Percentiles rank a stretch among this genome's conserved stretches.
Conservation (phyloP, 805 yeast species). For the Kuraishia borneana region DNA sequence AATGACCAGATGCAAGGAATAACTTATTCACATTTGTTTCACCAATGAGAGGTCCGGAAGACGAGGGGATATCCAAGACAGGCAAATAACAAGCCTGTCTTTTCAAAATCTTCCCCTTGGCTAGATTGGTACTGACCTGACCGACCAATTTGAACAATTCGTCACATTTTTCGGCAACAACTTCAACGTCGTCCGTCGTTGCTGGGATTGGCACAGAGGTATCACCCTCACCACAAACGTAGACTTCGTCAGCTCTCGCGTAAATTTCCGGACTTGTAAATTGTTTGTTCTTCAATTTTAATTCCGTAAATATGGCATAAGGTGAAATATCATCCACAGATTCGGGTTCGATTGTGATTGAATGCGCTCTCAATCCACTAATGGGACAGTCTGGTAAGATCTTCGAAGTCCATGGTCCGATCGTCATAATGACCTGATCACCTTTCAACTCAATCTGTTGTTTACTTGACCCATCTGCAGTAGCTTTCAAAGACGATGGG, state of each 20-base stretch:
- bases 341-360: conserved; percentile 81
- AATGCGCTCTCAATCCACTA: conserved; percentile 88
- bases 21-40: conserved; percentile 79
- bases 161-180: conserved; percentile 79
- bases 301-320: conserved; percentile 87
- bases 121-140: conserved; percentile 55
- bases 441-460: conserved; percentile 41
- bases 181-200: conserved; percentile 87
- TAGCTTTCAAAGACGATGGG: conserved; percentile 23
- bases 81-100: conserved; percentile 95
- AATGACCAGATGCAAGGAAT: conserved; percentile 83
- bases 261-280: conserved; percentile 90
- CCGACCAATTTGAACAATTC: conserved; percentile 76
- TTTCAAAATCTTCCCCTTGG: conserved; percentile 63
- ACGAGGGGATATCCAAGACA: conserved; percentile 83
- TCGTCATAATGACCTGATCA: conserved; percentile 72
- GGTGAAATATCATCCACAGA: conserved; percentile 69
- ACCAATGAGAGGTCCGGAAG: conserved; percentile 90
- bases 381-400: conserved; percentile 90
- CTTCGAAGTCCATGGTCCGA: conserved; percentile 96
- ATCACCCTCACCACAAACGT: conserved; percentile 96
- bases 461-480: conserved; percentile 16
- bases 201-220: conserved; percentile 85
- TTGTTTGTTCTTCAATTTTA: conserved; percentile 52
- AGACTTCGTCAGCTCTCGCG: conserved; percentile 91